phyloP scores from a whole-genome alignment of 257 asterid genomes.

The Solanum dulcamara region DNA sequence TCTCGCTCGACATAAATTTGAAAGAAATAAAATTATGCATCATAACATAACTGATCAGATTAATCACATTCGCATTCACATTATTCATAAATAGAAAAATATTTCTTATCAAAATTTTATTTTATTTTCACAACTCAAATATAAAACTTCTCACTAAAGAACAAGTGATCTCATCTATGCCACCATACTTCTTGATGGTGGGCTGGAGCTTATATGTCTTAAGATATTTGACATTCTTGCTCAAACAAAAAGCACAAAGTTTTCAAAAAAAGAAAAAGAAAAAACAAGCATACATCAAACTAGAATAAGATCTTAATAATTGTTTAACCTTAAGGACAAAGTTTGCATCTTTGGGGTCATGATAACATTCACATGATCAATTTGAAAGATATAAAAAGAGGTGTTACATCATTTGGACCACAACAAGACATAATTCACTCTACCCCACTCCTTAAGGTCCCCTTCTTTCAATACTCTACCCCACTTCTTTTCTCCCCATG shows the following conservation, averaged over 20 bases:
- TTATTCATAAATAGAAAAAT: background rate
- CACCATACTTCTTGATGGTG: background rate
- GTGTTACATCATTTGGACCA: constrained; percentile 61
- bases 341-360: constrained; percentile 9
- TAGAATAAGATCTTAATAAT: background rate
- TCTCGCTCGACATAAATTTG: too few species aligned
- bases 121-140: background rate
- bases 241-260: background rate
- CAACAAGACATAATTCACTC: constrained; percentile 28
- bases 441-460: constrained; percentile 6
- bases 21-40: background rate
- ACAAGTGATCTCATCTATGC: background rate
- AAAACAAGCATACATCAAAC: background rate
- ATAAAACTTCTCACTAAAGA: background rate
- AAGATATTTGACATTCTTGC: background rate
- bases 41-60: background rate
- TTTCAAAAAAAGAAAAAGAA: background rate
- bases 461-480: background rate
- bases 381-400: constrained; percentile 9
- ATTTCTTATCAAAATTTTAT: background rate
- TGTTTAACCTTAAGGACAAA: background rate
- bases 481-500: background rate
- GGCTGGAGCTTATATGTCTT: background rate
- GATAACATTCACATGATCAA: constrained; percentile 13
- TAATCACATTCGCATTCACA: background rate